Evolutionary conservation across 2,329 filamentous ascomycete genomes (phyloP).

Genomic region (Teratosphaeria epicoccoides): DNA sequence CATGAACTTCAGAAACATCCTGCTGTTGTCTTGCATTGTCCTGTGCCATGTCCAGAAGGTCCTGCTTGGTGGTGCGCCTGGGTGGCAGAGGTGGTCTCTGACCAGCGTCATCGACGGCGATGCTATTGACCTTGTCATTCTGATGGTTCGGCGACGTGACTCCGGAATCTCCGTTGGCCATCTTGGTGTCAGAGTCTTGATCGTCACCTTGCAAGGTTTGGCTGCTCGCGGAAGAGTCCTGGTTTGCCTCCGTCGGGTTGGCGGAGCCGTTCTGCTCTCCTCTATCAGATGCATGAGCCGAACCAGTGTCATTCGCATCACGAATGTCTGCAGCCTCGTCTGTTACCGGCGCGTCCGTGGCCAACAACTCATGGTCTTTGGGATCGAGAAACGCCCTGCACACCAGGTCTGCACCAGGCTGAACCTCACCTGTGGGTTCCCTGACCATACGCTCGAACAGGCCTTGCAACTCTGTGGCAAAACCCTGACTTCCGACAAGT

Average conservation of each 20-base stretch:
- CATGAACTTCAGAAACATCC: constrained; percentile 92
- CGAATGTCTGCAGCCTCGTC: not conserved
- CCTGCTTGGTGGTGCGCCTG: constrained; percentile 17
- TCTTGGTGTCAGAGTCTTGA: constrained; percentile 3
- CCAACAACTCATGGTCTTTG: constrained; percentile 17
- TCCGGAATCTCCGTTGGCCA: constrained; percentile 24
- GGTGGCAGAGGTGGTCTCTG: constrained; percentile 34
- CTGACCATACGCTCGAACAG: constrained; percentile 29
- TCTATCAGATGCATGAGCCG: not conserved
- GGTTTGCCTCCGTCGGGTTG: not conserved
- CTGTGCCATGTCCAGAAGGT: constrained; percentile 40
- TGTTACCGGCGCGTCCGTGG: constrained; percentile 8
- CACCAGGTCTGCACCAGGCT: constrained; percentile 26
- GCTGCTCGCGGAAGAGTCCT: constrained; percentile 17
- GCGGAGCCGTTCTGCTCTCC: not conserved
- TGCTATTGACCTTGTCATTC: not conserved
- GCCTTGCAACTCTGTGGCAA: constrained; percentile 24
- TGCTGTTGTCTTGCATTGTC: constrained; percentile 58
- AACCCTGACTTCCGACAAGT: constrained; percentile 26
- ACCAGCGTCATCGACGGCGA: not conserved
- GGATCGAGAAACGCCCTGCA: constrained; percentile 25
- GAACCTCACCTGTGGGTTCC: constrained; percentile 17
- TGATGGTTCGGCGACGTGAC: constrained; percentile 8
- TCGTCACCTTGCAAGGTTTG: constrained; percentile 13
- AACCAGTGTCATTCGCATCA: not conserved